phyloP scores from a whole-genome alignment of 169 alveolate genomes.

The Plasmodium coatneyi region DNA sequence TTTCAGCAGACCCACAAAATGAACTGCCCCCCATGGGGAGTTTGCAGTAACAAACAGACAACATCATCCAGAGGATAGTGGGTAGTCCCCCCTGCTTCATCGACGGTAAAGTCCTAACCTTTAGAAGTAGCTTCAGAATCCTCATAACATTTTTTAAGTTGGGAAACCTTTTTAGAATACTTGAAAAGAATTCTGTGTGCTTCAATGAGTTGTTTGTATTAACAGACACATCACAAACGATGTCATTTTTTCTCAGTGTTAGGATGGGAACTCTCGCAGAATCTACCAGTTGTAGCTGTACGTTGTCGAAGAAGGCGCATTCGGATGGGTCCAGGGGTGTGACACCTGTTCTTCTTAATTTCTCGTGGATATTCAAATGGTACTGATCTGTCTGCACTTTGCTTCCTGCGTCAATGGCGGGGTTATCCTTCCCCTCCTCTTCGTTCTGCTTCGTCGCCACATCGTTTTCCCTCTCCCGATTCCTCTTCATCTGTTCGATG shows the following conservation, averaged over 20 bases:
- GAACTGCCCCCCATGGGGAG: not conserved
- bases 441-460: not conserved
- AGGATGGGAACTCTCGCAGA: slow-evolving; percentile 92
- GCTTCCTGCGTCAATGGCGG: not conserved
- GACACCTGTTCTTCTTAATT: not conserved
- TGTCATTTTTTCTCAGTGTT: slow-evolving; percentile 82
- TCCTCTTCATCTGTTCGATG: slow-evolving; percentile 71
- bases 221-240: slow-evolving; percentile 91
- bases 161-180: slow-evolving; percentile 84
- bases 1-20: not conserved
- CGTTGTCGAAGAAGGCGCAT: slow-evolving; percentile 34
- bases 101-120: slow-evolving; percentile 88
- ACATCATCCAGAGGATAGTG: slow-evolving; percentile 91
- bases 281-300: slow-evolving; percentile 87
- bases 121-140: slow-evolving; percentile 88
- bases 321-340: not conserved
- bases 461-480: not conserved
- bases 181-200: slow-evolving; percentile 89
- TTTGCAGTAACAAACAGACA: slow-evolving; percentile 75
- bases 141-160: slow-evolving; percentile 89
- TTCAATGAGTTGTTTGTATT: slow-evolving; percentile 89
- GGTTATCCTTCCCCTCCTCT: not conserved
- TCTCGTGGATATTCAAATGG: not conserved
- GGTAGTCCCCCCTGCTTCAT: slow-evolving; percentile 94
- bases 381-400: not conserved